Percentiles rank a stretch among this genome's conserved stretches.
These are phyloP conservation scores for Botrytis deweyae DNA, from an alignment of 2,329 filamentous ascomycete species.

Conservation along the genomic window DNA sequence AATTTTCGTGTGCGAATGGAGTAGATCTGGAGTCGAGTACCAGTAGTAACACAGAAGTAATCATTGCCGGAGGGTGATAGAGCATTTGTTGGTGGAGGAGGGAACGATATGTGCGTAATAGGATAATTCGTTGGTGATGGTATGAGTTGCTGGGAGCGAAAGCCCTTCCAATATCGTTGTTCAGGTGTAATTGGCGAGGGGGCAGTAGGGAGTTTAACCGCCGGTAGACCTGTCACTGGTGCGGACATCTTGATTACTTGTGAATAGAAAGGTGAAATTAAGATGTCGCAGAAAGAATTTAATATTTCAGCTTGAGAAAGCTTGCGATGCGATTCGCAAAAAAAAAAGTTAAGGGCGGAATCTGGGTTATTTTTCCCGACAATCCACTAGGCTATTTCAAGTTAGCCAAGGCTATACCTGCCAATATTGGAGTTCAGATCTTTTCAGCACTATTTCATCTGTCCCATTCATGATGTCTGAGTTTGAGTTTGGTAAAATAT, in stretches of 20 bases:
- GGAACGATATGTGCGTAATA: constrained; percentile 85
- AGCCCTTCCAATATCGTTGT: constrained; percentile 94
- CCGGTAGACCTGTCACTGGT: constrained; percentile 42
- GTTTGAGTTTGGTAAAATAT: not conserved
- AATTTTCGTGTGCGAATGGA: constrained; percentile 89
- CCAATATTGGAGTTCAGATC: not conserved
- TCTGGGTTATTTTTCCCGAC: not conserved
- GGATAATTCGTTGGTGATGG: constrained; percentile 74
- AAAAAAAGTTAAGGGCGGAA: constrained; percentile 16
- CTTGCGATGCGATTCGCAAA: constrained; percentile 19
- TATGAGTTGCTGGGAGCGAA: constrained; percentile 86
- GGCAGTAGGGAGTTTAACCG: constrained; percentile 74
- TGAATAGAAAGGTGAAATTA: constrained; percentile 8
- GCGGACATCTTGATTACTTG: constrained; percentile 34
- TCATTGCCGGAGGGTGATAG: constrained; percentile 54
- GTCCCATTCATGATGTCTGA: not conserved
- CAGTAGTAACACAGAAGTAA: constrained; percentile 90
- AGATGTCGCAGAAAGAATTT: constrained; percentile 15
- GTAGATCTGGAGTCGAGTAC: constrained; percentile 89
- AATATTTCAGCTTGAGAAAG: constrained; percentile 7
- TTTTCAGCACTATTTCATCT: not conserved
- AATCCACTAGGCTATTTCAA: constrained; percentile 4
- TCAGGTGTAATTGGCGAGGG: constrained; percentile 84
- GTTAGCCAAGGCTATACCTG: constrained; percentile 11
- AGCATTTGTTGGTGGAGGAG: constrained; percentile 46